These are phyloP conservation scores for Elongisporangium undulatum DNA, from an alignment of 352 stramenopile genomes.

Conservation along the genomic window DNA sequence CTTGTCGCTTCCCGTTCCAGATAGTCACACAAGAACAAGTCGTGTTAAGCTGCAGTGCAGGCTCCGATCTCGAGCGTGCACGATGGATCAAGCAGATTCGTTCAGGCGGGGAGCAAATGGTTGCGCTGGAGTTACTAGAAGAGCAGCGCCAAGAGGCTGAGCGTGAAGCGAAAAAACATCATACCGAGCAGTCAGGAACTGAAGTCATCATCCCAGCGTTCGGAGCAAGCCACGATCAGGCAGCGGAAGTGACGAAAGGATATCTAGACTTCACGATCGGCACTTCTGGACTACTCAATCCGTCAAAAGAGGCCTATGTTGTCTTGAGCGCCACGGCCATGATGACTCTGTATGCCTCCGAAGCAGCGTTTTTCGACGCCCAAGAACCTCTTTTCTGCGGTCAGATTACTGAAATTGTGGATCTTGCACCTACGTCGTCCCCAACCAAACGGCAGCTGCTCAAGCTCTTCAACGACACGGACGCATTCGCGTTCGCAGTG, in stretches of 20 bases:
- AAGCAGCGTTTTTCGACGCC: constrained; percentile 31
- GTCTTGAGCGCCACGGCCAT: constrained; percentile 25
- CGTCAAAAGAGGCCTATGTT: constrained; percentile 22
- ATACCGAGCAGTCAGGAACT: too few relatives aligned
- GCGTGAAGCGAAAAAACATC: neutral
- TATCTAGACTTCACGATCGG: constrained; percentile 13
- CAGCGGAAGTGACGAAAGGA: constrained; percentile 1
- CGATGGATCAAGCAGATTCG: constrained; percentile 70
- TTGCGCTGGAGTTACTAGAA: constrained; percentile 49
- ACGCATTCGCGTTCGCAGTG: constrained; percentile 12
- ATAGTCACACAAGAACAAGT: constrained; percentile 65
- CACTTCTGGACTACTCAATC: neutral
- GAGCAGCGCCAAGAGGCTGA: constrained; percentile 38
- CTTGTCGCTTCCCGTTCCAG: constrained; percentile 55
- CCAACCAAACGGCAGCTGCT: constrained; percentile 12
- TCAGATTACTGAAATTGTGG: constrained; percentile 28
- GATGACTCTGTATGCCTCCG: constrained; percentile 37
- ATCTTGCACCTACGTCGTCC: neutral
- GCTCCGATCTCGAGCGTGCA: constrained; percentile 47
- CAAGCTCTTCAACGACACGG: constrained; percentile 11
- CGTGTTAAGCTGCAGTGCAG: constrained; percentile 53
- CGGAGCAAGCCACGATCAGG: neutral
- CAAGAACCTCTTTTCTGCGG: constrained; percentile 15
- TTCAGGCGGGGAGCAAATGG: constrained; percentile 36
- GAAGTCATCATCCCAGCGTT: constrained; percentile 1